These are phyloP conservation scores for Infundibulicybe gibba DNA, from an alignment of 768 basidiomycete genomes.

Conservation along the genomic window DNA sequence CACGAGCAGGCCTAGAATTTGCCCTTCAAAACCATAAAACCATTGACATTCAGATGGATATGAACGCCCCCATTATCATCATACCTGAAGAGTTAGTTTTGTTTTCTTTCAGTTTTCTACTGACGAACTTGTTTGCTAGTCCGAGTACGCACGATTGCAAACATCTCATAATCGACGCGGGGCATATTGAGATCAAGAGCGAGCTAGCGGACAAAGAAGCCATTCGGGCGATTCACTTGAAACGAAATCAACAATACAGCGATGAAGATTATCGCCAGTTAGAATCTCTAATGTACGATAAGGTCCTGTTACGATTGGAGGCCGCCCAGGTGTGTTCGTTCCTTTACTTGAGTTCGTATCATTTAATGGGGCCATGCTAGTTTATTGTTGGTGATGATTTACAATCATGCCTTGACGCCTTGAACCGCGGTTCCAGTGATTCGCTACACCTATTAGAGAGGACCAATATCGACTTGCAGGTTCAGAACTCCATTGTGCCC, in stretches of 20 bases:
- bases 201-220: conserved; percentile 83
- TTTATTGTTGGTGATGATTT: conserved; percentile 87
- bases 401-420: conserved; percentile 75
- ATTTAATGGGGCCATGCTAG: conserved; percentile 48
- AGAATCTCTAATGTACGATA: conserved; percentile 95
- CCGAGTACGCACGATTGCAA: conserved; percentile 74
- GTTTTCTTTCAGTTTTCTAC: not conserved
- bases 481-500: conserved; percentile 92
- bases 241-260: conserved; percentile 79
- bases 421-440: conserved; percentile 52
- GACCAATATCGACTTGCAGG: conserved; percentile 83
- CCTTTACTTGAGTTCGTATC: not conserved
- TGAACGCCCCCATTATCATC: conserved; percentile 96
- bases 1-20: conserved; percentile 89
- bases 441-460: conserved; percentile 88
- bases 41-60: conserved; percentile 91
- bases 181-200: conserved; percentile 92
- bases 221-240: conserved; percentile 72
- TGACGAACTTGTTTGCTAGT: conserved; percentile 32
- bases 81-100: conserved; percentile 82
- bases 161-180: conserved; percentile 91
- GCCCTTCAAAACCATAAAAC: conserved; percentile 94
- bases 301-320: conserved; percentile 74
- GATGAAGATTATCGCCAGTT: conserved; percentile 85
- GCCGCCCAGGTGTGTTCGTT: conserved; percentile 75